Evolutionary conservation across 768 basidiomycete genomes (phyloP).

Genomic region (Paxillus rubicundulus): DNA sequence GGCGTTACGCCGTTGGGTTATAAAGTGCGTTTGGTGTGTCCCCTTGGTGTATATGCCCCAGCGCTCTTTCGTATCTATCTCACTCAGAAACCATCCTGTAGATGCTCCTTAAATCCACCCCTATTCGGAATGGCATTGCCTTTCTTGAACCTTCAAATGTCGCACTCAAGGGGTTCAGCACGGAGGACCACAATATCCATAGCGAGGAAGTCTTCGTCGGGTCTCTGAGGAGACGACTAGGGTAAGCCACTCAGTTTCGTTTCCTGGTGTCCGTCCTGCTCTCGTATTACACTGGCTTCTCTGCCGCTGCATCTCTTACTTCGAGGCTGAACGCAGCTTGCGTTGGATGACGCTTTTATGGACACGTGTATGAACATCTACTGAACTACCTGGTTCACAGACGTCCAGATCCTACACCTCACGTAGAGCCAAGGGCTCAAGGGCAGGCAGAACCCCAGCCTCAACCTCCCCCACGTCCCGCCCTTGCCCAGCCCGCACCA

Average conservation of each 20-base stretch:
- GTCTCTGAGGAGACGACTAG: conserved; percentile 59
- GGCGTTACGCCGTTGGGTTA: conserved; percentile 78
- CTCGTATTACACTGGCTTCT: not conserved
- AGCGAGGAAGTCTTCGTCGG: conserved; percentile 60
- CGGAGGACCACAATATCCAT: conserved; percentile 60
- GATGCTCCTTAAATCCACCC: conserved; percentile 70
- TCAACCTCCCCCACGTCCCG: conserved; percentile 17
- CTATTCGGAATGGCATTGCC: conserved; percentile 66
- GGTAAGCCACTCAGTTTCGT: conserved; percentile 41
- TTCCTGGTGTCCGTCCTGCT: not conserved
- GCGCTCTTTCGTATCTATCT: not conserved
- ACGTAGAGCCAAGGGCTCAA: conserved; percentile 10
- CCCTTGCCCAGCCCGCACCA: conserved; percentile 15
- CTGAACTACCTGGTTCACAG: conserved; percentile 9
- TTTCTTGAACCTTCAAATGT: conserved; percentile 74
- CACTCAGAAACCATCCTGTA: conserved; percentile 26
- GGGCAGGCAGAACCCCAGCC: conserved; percentile 6
- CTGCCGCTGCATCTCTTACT: conserved; percentile 10
- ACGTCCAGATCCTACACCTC: conserved; percentile 24
- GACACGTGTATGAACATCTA: not conserved
- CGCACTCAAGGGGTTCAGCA: conserved; percentile 55
- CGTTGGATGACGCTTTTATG: not conserved
- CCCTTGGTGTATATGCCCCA: conserved; percentile 1
- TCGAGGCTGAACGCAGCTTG: not conserved
- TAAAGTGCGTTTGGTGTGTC: conserved; percentile 52